Percentiles rank a stretch among this genome's conserved stretches.
These are phyloP conservation scores for Populus trichocarpa DNA, from an alignment of 441 rosid species.

Conservation along the genomic window DNA sequence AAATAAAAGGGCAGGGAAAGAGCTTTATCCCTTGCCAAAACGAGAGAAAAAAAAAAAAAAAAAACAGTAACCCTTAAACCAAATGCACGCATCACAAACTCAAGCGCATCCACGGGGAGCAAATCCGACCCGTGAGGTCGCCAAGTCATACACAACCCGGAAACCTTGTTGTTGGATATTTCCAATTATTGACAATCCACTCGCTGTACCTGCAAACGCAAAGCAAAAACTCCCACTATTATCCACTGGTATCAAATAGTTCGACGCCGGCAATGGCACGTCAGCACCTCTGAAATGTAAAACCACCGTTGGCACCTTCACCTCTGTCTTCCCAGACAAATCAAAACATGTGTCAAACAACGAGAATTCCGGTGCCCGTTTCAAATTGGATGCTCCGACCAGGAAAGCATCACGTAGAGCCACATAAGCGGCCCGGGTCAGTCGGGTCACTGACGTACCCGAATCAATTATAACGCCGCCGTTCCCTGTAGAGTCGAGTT, in stretches of 20 bases:
- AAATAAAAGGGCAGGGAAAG: slow-evolving; percentile 8
- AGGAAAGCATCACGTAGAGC: slow-evolving; percentile 75
- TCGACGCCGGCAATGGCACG: slow-evolving; percentile 79
- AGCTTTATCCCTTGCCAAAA: background rate
- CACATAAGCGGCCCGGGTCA: slow-evolving; percentile 68
- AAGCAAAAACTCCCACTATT: slow-evolving; percentile 72
- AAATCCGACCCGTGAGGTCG: slow-evolving; percentile 74
- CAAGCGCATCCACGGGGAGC: slow-evolving; percentile 73
- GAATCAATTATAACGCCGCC: slow-evolving; percentile 94
- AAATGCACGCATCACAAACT: background rate
- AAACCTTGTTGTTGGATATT: slow-evolving; percentile 92
- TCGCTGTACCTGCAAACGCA: slow-evolving; percentile 81
- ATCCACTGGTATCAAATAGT: slow-evolving; percentile 80
- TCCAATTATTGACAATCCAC: slow-evolving; percentile 80
- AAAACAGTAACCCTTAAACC: background rate
- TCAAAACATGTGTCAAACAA: slow-evolving; percentile 90
- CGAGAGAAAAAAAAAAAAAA: background rate
- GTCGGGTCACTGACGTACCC: slow-evolving; percentile 86
- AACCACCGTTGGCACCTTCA: slow-evolving; percentile 91
- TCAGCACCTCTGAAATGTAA: slow-evolving; percentile 79
- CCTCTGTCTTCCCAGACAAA: slow-evolving; percentile 68
- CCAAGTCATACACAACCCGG: slow-evolving; percentile 77
- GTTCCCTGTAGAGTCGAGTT: slow-evolving; percentile 57
- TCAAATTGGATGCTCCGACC: slow-evolving; percentile 45
- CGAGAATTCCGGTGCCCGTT: slow-evolving; percentile 67